Base-by-base conservation (phyloP, 2,329 filamentous ascomycete species). In the Juglanconis oblonga region DNA sequence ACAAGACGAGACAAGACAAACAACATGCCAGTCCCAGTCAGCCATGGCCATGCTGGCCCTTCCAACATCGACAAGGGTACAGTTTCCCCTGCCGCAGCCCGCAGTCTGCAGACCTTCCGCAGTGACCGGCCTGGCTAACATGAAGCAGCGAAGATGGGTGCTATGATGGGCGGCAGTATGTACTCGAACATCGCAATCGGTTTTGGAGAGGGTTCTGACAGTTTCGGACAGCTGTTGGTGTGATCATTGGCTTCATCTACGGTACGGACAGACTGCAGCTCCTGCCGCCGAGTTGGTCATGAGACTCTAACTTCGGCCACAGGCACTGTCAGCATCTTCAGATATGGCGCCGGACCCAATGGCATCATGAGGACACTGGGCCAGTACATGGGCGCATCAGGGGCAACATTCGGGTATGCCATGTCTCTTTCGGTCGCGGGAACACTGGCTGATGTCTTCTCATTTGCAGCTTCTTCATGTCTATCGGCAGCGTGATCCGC, bases 141-240 rank as follows among this genome's bases (percentile, higher is more conserved):
- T 61, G 60, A 67, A 57, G 67, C 73, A 96, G 92, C 93, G 76
- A 97, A 97, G 82, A 97, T 98, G 92, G 95, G 95, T 69, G 92
- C 90, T 64, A 88, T 99, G 88, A 98, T 98, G 92, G 95, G 95
- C 68, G 91, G 92, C 74, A 96, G 94, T 98, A 90, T 70, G 92
- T 85, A 13, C 38, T 38, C 14, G 7, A 10, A 24, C 7, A 5
- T 29, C 24, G 52, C 10, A 4, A n/a, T 6, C 2, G 3, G 5
- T 8, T 11, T 40, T 42, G 45, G 36, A 33, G 24, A 35, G 4
- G 6, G 4, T 38, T 58, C 54, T 63, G 14, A 61, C 52, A 8
- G 14, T 45, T 10, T 36, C 13, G 62, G 55, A 13, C 69, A 98
- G 95, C 92, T 76, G 95, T 99, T 64, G 95, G 95, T 64, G 82